Evolutionary conservation across 345 rosid species (phyloP), one percentile per base, ranked within the genome.

Genomic region (Populus pruinosa): DNA sequence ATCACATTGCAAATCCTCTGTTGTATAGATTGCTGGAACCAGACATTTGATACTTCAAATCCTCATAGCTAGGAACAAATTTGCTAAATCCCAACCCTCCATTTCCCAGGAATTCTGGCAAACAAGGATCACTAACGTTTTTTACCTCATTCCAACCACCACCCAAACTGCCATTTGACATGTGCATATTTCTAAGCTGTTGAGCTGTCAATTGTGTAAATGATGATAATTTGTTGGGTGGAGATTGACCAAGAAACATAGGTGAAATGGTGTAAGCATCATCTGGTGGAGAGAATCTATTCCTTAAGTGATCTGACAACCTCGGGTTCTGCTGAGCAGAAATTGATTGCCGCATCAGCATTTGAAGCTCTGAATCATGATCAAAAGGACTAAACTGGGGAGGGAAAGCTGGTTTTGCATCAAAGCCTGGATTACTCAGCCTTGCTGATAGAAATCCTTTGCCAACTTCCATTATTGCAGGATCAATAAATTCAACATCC

Each of bases 1-100:
- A 68, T 88, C 82, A 86, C 87, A 81, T 78, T 44, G 87, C 89
- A 79, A 86, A 89, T 53, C 86, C 84, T 80, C 86, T 84, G 79
- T 76, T 84, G 69, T 86, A 84, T 69, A 80, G 61, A 81, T 86
- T 84, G 78, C 88, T 77, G 35, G 89, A 81, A 80, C 78, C 53
- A 25, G 90, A 71, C 78, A 81, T 80, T 65, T 83, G 79, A 83
- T 56, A 81, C 65, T 81, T 87, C 43, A 85, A 41, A 75, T 87
- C 88, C 70, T 89, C 86, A 43, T 76, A 81, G 68, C 81, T 77
- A 25, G 87, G 74, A 68, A 72, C 70, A 35, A 65, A 70, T 56
- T 79, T 86, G 79, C 77, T 82, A 65, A 77, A 79, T 64, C 89
- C 87, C 61, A 77, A 66, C 36, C 74, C 61, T 64, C 80, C 87